Evolutionary conservation across 1,139 yeast species (phyloP), one percentile per base, ranked within the genome.

Genomic region (Williopsis jadinii): DNA sequence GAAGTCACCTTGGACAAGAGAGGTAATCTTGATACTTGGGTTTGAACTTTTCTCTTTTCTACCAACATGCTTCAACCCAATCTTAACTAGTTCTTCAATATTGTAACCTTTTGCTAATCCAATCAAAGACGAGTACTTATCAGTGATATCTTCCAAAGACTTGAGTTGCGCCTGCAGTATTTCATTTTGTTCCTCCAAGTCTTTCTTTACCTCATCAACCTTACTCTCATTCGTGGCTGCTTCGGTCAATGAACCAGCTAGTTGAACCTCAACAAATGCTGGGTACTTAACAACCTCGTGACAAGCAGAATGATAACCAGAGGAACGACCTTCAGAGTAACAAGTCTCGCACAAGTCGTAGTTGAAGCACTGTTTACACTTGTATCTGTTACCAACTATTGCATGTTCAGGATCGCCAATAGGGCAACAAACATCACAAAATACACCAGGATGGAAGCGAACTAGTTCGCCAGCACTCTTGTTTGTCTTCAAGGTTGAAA

Each of bases 261-360:
- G 34, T 32, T 14, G 13, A 19, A 10, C 24, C 24, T 19, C 24
- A 19, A 19, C 24, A 19, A 19, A 19, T 19, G 24, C 24, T 19
- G 24, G 24, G 6, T 19, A 19, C 24, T 19, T 19, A 19, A 19
- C 24, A 19, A 19, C 24, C 24, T 19, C 24, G 24, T 19, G 24
- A 19, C 24, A 19, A 19, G 24, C 6, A 19, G 24, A 19, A 6
- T 19, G 24, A 19, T 19, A 19, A 19, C 24, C 6, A 19, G 24
- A 19, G 24, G 6, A 19, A 19, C 24, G 24, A 19, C 24, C 24
- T 19, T 32, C 34, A 4, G n/a, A 41, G 48, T 74, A 78, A 54
- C 86, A 80, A 2, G 50, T 39, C 31, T 67, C 64, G 53, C 87
- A 80, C 44, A 79, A 62, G 51, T 80, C 84, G 57, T 66, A 79